phyloP scores from a whole-genome alignment of 225 moss, liverwort and hornwort genomes.

The Marchantia polymorpha region DNA sequence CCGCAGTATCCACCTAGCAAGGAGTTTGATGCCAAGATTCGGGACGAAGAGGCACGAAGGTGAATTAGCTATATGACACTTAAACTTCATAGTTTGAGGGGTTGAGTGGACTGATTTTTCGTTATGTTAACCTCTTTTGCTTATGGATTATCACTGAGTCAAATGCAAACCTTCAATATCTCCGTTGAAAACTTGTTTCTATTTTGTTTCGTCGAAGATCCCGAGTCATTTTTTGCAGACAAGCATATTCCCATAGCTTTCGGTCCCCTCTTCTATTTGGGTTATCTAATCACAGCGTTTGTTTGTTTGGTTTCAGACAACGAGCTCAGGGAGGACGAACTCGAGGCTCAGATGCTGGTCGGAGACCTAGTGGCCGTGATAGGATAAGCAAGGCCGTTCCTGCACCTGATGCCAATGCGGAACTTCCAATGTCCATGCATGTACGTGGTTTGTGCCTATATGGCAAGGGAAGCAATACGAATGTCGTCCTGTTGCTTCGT shows the following conservation, averaged over 20 bases:
- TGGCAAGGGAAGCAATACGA: background rate
- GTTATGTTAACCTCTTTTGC: background rate
- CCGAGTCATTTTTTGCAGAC: no score
- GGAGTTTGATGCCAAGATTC: constrained; percentile 98
- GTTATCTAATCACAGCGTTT: background rate
- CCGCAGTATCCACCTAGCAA: constrained; percentile 99
- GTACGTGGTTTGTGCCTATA: constrained; percentile 26
- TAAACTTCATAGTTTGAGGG: background rate
- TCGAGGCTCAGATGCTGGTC: constrained; percentile 63
- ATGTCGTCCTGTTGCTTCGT: background rate
- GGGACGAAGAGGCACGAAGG: constrained; percentile 98
- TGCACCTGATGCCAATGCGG: constrained; percentile 95
- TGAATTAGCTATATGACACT: constrained; percentile 7
- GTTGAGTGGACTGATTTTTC: background rate
- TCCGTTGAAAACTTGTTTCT: background rate
- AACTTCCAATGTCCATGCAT: constrained; percentile 75
- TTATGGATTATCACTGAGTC: background rate
- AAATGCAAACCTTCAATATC: background rate
- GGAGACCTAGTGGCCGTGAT: constrained; percentile 67
- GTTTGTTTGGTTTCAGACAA: constrained; percentile 47
- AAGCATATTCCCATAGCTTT: background rate
- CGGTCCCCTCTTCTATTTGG: background rate
- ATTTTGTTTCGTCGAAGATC: no score
- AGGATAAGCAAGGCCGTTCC: constrained; percentile 71
- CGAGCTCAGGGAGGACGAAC: constrained; percentile 75